These are phyloP conservation scores for Euphorbia corollata DNA, from an alignment of 441 rosid genomes.

Conservation along the genomic window DNA sequence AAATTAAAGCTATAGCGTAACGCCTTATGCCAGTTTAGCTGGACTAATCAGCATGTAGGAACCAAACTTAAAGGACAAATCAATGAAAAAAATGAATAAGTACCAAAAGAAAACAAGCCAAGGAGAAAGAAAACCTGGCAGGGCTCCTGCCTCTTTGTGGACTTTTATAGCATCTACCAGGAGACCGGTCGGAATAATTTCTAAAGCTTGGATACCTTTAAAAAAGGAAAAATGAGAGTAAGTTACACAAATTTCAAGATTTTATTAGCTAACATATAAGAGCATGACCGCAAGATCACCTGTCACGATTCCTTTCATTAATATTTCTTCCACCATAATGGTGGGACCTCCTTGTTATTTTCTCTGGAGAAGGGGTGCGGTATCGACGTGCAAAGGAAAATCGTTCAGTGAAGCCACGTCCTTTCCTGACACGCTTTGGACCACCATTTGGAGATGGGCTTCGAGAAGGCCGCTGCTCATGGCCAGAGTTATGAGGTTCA, in stretches of 20 bases:
- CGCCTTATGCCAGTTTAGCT: not conserved
- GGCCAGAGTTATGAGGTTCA: constrained; percentile 34
- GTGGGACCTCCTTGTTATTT: constrained; percentile 43
- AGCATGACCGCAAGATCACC: constrained; percentile 39
- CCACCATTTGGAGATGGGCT: constrained; percentile 57
- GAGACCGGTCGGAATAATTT: constrained; percentile 47
- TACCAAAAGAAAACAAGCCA: not conserved
- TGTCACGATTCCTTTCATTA: constrained; percentile 59
- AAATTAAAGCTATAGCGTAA: not conserved
- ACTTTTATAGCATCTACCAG: constrained; percentile 50
- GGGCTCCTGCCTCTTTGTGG: constrained; percentile 70
- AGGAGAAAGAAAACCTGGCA: constrained; percentile 45
- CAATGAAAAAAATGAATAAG: not conserved
- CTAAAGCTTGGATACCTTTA: constrained; percentile 56
- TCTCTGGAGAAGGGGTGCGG: constrained; percentile 92
- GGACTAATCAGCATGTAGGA: not conserved
- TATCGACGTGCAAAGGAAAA: constrained; percentile 87
- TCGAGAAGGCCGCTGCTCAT: constrained; percentile 24
- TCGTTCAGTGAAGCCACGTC: constrained; percentile 97
- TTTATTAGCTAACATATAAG: not conserved
- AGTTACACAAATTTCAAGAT: constrained; percentile 9
- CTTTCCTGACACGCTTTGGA: constrained; percentile 83
- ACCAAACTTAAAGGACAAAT: not conserved
- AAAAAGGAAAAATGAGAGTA: not conserved
- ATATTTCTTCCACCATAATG: constrained; percentile 54